These are phyloP conservation scores for Trypanosoma platydactyli DNA, from an alignment of 208 protist genomes.

Conservation along the genomic window DNA sequence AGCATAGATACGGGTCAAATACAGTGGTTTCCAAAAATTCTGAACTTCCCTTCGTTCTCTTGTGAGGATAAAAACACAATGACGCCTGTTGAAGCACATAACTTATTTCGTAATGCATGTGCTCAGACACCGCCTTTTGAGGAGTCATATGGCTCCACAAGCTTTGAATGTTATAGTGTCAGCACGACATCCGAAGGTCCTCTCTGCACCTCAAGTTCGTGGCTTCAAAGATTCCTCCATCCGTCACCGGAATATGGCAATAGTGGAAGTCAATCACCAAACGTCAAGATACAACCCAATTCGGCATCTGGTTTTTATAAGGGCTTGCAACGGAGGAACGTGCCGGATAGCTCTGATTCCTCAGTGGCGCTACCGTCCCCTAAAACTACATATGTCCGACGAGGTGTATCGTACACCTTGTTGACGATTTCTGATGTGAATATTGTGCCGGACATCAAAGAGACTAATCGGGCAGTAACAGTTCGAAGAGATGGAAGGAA, in stretches of 20 bases:
- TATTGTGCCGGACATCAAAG: conserved; percentile 11
- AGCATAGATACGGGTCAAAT: no score
- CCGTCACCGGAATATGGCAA: not conserved
- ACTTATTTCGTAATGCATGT: no score
- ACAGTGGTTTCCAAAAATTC: not conserved
- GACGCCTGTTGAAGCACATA: not conserved
- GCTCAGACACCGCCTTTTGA: no score
- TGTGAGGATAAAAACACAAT: not conserved
- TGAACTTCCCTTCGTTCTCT: not conserved
- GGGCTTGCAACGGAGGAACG: not conserved
- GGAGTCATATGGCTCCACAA: no score
- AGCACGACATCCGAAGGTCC: not conserved
- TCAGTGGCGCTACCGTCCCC: not conserved
- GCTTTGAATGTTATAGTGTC: no score
- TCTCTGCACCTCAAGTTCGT: not conserved
- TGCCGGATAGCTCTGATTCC: not conserved
- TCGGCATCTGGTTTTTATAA: not conserved
- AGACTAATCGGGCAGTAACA: conserved; percentile 31
- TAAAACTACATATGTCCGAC: conserved; percentile 6
- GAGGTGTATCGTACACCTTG: conserved; percentile 15
- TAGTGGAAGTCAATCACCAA: not conserved
- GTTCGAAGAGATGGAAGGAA: conserved; percentile 32
- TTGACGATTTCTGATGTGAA: not conserved
- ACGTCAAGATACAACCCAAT: not conserved
- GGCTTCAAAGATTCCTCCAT: not conserved